Evolutionary conservation across 345 rosid species (phyloP).

Genomic region (Orychophragmus violaceus): DNA sequence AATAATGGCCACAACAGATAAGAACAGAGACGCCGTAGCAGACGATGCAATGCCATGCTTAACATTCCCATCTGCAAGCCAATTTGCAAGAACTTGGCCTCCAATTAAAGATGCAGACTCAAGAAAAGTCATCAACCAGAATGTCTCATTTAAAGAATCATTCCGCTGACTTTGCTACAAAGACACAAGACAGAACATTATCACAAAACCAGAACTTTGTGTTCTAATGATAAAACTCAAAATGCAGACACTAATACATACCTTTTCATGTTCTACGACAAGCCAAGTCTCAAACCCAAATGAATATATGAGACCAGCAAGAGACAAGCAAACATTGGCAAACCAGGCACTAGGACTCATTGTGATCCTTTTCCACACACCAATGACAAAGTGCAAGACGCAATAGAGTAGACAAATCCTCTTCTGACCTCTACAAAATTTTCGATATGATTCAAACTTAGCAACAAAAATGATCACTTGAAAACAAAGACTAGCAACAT

Average conservation of each 20-base stretch:
- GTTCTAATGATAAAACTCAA: not conserved
- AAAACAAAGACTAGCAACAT: not conserved
- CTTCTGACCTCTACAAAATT: slow-evolving; percentile 64
- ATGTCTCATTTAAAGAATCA: slow-evolving; percentile 65
- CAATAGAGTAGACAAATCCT: slow-evolving; percentile 63
- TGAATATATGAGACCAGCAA: slow-evolving; percentile 59
- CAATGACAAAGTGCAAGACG: slow-evolving; percentile 63
- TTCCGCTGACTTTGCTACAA: slow-evolving; percentile 79
- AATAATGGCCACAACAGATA: slow-evolving; percentile 49
- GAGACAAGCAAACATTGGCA: slow-evolving; percentile 56
- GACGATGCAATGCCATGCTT: slow-evolving; percentile 44
- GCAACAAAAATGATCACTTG: not conserved
- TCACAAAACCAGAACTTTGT: not conserved
- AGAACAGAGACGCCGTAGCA: slow-evolving; percentile 35
- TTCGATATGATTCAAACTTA: not conserved
- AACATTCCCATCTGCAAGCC: slow-evolving; percentile 44
- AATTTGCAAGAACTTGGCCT: slow-evolving; percentile 72
- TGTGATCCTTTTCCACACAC: slow-evolving; percentile 61
- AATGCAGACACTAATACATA: slow-evolving; percentile 22
- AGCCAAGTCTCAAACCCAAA: slow-evolving; percentile 87
- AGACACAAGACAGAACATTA: not conserved
- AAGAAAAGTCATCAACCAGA: slow-evolving; percentile 83
- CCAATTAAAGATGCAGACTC: slow-evolving; percentile 72
- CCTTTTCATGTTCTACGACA: slow-evolving; percentile 81
- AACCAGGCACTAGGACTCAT: slow-evolving; percentile 52